phyloP scores from a whole-genome alignment of 129 eudicot species.

The sunflower (Helianthus annuus) region DNA sequence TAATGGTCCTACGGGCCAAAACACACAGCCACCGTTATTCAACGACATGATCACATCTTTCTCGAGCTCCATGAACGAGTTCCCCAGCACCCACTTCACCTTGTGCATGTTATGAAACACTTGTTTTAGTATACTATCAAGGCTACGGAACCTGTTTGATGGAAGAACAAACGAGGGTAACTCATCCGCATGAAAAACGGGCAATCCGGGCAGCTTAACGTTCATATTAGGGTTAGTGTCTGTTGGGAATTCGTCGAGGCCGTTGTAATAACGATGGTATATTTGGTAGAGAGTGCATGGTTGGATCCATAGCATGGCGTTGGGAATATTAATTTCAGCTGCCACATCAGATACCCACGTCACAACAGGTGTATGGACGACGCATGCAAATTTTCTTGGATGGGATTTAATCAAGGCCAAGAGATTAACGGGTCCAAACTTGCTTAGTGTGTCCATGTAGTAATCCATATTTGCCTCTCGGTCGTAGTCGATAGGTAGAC shows the following conservation, averaged over 20 bases:
- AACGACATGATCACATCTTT: neutral
- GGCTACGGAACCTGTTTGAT: conserved; percentile 11
- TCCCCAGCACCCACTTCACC: too few relatives aligned
- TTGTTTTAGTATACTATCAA: conserved; percentile 10
- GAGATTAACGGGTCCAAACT: conserved; percentile 36
- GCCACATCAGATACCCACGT: conserved; percentile 53
- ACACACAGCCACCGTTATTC: neutral
- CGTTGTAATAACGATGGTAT: conserved; percentile 37
- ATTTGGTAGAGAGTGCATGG: conserved; percentile 45
- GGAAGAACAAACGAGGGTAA: conserved; percentile 55
- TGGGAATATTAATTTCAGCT: conserved; percentile 28
- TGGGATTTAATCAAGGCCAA: conserved; percentile 29
- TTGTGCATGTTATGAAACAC: conserved; percentile 25
- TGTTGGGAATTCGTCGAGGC: conserved; percentile 23
- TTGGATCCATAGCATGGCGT: conserved; percentile 56
- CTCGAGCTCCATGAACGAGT: too few relatives aligned
- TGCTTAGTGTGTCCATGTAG: conserved; percentile 27
- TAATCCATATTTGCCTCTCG: conserved; percentile 19
- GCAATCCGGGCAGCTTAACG: conserved; percentile 49
- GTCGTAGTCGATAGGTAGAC: conserved; percentile 39
- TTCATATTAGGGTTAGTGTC: conserved; percentile 3
- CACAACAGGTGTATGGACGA: conserved; percentile 40
- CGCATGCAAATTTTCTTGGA: conserved; percentile 35
- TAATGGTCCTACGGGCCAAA: conserved; percentile 48
- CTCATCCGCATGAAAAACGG: conserved; percentile 18